Conservation (phyloP, 1,284 basidiomycete genomes). For the Trichosporon ovoides region DNA sequence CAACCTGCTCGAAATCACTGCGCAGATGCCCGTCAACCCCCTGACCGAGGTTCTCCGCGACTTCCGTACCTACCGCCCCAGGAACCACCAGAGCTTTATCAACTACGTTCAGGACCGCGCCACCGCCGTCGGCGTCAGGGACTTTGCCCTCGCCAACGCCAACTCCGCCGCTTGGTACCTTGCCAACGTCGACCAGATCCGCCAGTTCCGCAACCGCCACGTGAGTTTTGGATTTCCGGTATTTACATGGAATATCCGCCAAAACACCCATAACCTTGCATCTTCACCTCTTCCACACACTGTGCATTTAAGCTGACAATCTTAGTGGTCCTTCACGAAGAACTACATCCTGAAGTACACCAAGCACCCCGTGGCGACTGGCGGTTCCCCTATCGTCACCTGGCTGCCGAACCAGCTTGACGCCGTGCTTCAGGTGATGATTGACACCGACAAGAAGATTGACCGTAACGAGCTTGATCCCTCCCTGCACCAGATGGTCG, state of each 20-base stretch:
- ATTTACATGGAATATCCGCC: not conserved
- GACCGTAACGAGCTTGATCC: constrained; percentile 16
- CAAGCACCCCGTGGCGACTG: constrained; percentile 21
- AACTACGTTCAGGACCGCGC: constrained; percentile 21
- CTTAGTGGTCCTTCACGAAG: constrained; percentile 15
- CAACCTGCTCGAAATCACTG: constrained; percentile 24
- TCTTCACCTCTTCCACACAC: not conserved
- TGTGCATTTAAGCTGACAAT: not conserved
- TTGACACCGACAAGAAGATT: constrained; percentile 14
- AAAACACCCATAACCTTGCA: not conserved
- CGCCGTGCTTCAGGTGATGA: constrained; percentile 15
- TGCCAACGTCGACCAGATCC: constrained; percentile 24
- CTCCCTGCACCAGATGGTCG: constrained; percentile 14
- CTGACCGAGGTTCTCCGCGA: constrained; percentile 22
- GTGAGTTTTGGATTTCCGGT: constrained; percentile 12
- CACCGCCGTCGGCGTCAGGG: constrained; percentile 14
- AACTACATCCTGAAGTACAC: constrained; percentile 16
- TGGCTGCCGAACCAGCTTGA: constrained; percentile 25
- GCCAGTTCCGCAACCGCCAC: constrained; percentile 22
- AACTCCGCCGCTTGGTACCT: constrained; percentile 18
- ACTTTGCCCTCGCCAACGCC: constrained; percentile 17
- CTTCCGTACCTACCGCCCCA: constrained; percentile 23
- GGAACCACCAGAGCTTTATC: constrained; percentile 23
- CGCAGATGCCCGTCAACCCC: constrained; percentile 20
- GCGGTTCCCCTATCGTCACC: constrained; percentile 18